Percentiles rank a stretch among this genome's conserved stretches.
These are phyloP conservation scores for Parachaetomium inaequale DNA, from an alignment of 495 filamentous ascomycete species.

Conservation along the genomic window DNA sequence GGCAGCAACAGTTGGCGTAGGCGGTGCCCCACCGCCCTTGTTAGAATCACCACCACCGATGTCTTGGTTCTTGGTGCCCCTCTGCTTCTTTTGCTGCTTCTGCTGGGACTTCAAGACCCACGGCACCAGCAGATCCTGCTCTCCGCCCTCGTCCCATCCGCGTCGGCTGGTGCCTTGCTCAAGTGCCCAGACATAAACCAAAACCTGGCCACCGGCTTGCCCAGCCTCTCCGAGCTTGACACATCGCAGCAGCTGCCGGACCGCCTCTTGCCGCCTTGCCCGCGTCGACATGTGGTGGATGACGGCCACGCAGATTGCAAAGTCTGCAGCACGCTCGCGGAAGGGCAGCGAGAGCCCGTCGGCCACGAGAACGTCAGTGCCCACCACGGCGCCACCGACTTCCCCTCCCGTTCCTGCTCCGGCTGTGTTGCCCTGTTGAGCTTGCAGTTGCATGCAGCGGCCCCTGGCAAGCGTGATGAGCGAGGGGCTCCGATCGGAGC, in stretches of 20 bases:
- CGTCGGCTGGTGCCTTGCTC: constrained; percentile 86
- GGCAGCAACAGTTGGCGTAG: constrained; percentile 1
- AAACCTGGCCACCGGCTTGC: constrained; percentile 54
- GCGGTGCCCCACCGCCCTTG: constrained; percentile 24
- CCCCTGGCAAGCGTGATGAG: constrained; percentile 68
- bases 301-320: constrained; percentile 92
- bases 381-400: constrained; percentile 13
- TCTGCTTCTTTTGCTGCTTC: constrained; percentile 19
- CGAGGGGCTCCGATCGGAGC: constrained; percentile 79
- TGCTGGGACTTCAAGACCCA: constrained; percentile 67
- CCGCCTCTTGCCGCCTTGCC: constrained; percentile 66
- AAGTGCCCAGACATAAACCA: constrained; percentile 95
- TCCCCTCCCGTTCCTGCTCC: constrained; percentile 16
- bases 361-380: constrained; percentile 58
- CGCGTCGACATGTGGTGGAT: constrained; percentile 91
- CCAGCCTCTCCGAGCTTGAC: constrained; percentile 46
- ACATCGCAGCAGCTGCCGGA: constrained; percentile 66
- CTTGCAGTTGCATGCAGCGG: constrained; percentile 54
- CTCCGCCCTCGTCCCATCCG: constrained; percentile 83
- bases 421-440: constrained; percentile 5
- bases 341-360: constrained; percentile 68
- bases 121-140: constrained; percentile 93
- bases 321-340: constrained; percentile 72
- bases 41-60: constrained; percentile 17
- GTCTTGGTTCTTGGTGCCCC: constrained; percentile 12